These are phyloP conservation scores for Sporothrix schenckii DNA, from an alignment of 2,329 filamentous ascomycete species.

Conservation along the genomic window DNA sequence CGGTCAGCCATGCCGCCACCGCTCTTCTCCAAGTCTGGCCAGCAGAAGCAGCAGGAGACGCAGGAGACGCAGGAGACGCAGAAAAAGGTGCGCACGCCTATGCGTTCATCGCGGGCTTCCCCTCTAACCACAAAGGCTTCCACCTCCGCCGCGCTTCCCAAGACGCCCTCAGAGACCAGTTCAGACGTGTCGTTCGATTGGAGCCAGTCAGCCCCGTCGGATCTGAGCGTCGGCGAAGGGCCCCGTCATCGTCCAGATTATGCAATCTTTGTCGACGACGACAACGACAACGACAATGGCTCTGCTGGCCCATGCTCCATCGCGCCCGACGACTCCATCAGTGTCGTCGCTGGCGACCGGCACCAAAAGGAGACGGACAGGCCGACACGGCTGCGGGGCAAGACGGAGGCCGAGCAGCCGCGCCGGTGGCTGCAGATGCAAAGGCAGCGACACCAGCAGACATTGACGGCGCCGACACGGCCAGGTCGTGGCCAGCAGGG, in stretches of 20 bases:
- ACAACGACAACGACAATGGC: not conserved
- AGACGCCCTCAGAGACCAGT: too few relatives aligned
- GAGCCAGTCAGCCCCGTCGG: not conserved
- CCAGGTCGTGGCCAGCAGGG: not conserved
- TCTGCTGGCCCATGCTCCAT: conserved; percentile 16
- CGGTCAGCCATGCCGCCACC: not conserved
- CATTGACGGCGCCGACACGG: not conserved
- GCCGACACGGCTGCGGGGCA: not conserved
- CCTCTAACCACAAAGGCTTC: too few relatives aligned
- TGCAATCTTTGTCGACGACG: not conserved
- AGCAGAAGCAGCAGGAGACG: not conserved
- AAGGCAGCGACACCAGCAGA: conserved; percentile 8
- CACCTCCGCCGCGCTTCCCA: too few relatives aligned
- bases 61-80: not conserved
- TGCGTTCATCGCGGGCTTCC: too few relatives aligned
- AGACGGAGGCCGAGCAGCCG: not conserved
- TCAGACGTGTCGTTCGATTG: not conserved
- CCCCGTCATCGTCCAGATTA: not conserved
- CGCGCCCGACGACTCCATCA: conserved; percentile 36
- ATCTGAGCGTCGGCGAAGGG: not conserved
- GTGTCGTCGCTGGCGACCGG: conserved; percentile 14
- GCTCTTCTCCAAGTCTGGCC: conserved; percentile 1
- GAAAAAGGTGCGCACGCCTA: too few relatives aligned
- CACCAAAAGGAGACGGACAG: not conserved
- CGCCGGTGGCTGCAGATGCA: not conserved